These are phyloP conservation scores for Russula abietina DNA, from an alignment of 768 basidiomycete genomes.

Conservation along the genomic window DNA sequence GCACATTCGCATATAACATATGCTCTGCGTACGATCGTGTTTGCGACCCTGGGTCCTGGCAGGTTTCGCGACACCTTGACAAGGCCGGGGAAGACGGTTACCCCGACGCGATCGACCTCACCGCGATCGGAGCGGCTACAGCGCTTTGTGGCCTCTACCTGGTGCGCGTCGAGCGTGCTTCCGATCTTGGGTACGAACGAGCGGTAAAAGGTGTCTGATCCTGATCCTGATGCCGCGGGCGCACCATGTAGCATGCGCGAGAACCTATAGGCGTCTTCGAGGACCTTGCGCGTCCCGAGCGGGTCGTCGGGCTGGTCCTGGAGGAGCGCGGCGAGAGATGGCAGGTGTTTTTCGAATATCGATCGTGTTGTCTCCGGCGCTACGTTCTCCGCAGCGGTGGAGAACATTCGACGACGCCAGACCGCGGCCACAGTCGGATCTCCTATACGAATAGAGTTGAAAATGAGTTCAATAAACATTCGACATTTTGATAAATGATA, in stretches of 20 bases:
- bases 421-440: constrained; percentile 86
- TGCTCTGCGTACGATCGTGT: constrained; percentile 74
- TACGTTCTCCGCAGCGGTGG: constrained; percentile 74
- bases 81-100: constrained; percentile 81
- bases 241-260: constrained; percentile 83
- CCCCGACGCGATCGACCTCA: constrained; percentile 69
- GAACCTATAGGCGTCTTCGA: constrained; percentile 72
- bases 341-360: constrained; percentile 69
- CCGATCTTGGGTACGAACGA: constrained; percentile 83
- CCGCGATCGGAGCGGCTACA: constrained; percentile 72
- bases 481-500: too few species aligned
- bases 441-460: constrained; percentile 46
- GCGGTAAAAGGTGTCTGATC: constrained; percentile 70
- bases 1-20: constrained; percentile 88
- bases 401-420: constrained; percentile 87
- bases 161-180: constrained; percentile 62
- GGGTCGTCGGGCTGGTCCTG: constrained; percentile 28
- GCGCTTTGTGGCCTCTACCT: constrained; percentile 80
- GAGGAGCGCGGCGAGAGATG: constrained; percentile 53
- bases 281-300: constrained; percentile 45
- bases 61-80: constrained; percentile 64
- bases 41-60: constrained; percentile 38
- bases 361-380: constrained; percentile 61
- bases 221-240: constrained; percentile 43
- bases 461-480: too few species aligned